Conservation (phyloP, 208 protist genomes). For the Angomonas deanei region DNA sequence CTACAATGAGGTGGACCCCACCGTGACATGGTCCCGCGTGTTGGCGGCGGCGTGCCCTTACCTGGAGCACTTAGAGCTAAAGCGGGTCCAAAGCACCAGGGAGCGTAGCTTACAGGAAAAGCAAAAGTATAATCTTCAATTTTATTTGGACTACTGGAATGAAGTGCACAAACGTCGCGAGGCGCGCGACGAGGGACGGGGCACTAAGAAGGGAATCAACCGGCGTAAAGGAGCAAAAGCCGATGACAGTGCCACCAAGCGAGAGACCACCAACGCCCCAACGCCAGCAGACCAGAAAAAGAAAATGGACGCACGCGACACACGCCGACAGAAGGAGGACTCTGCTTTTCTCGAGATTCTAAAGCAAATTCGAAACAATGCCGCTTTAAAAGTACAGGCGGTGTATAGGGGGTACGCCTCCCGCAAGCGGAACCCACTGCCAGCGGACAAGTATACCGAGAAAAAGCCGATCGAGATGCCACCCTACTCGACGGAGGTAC, state of each 20-base stretch:
- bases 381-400: conserved; percentile 66
- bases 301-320: conserved; percentile 16
- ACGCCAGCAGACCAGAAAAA: conserved; percentile 1
- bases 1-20: conserved; percentile 30
- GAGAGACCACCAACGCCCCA: not conserved
- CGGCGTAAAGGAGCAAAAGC: not conserved
- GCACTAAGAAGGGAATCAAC: not conserved
- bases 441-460: not conserved
- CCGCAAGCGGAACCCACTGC: not conserved
- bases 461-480: not conserved
- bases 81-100: conserved; percentile 22
- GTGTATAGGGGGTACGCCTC: conserved; percentile 35
- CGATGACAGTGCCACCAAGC: not conserved
- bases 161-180: conserved; percentile 51
- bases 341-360: conserved; percentile 55
- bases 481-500: conserved; percentile 14
- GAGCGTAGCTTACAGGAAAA: conserved; percentile 19
- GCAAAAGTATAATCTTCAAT: conserved; percentile 26
- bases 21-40: conserved; percentile 60
- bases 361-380: conserved; percentile 27
- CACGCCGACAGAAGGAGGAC: conserved; percentile 56
- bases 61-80: conserved; percentile 43
- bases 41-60: conserved; percentile 59
- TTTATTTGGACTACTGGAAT: conserved; percentile 51
- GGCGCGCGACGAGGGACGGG: conserved; percentile 19